These are phyloP conservation scores for Tritrichomonas musculus DNA, from an alignment of 208 protist species.

Conservation along the genomic window DNA sequence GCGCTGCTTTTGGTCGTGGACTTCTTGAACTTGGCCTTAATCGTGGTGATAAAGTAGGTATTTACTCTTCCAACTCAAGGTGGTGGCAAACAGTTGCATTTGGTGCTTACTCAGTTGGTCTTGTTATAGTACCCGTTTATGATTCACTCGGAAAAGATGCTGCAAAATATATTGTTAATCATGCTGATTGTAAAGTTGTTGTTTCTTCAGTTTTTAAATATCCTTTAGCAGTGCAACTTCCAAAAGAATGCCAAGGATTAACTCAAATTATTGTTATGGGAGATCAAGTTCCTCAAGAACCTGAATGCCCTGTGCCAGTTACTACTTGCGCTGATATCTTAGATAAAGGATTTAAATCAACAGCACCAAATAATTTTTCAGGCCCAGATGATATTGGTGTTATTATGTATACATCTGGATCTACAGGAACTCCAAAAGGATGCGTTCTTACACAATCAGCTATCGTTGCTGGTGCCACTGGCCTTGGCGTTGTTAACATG, in stretches of 20 bases:
- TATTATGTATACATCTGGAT: not conserved
- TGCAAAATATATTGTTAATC: not conserved
- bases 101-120: not conserved
- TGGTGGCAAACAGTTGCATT: not conserved
- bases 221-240: not conserved
- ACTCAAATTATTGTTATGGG: not conserved
- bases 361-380: not conserved
- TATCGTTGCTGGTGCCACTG: not conserved
- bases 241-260: not conserved
- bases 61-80: not conserved
- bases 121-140: not conserved
- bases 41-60: not conserved
- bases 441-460: not conserved
- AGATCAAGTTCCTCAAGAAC: not conserved
- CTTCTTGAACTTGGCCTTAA: not conserved
- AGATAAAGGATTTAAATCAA: not conserved
- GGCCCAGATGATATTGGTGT: not conserved
- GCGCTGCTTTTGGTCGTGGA: not conserved
- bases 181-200: not conserved
- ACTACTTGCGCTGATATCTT: not conserved
- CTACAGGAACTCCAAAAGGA: slow-evolving; percentile 12
- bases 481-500: not conserved
- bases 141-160: not conserved
- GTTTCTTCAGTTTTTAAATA: not conserved
- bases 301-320: not conserved